These are phyloP conservation scores for Trametes cubensis DNA, from an alignment of 768 basidiomycete genomes.

Conservation along the genomic window DNA sequence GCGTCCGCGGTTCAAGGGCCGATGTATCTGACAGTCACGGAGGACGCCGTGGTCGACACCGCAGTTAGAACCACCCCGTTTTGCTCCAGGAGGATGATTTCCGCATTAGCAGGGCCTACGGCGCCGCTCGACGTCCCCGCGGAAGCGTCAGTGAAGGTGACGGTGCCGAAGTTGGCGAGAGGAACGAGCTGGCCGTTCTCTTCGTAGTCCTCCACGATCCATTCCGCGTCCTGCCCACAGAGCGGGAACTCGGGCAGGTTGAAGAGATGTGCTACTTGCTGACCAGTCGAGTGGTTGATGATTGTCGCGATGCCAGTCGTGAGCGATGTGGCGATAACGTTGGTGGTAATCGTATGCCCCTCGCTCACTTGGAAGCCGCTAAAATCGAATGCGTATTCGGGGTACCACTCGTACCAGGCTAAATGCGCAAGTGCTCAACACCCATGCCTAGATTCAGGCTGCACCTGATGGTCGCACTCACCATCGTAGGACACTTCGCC, in stretches of 20 bases:
- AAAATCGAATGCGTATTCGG: constrained; percentile 38
- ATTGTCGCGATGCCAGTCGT: constrained; percentile 33
- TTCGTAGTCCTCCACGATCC: constrained; percentile 41
- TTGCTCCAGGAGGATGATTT: too few relatives aligned
- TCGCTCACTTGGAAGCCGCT: constrained; percentile 33
- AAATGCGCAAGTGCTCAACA: neutral
- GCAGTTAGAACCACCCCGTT: too few relatives aligned
- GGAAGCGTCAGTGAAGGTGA: too few relatives aligned
- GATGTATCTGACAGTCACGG: neutral
- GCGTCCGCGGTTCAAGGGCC: constrained; percentile 2
- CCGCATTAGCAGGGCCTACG: too few relatives aligned
- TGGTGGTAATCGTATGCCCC: constrained; percentile 34
- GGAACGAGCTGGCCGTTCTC: constrained; percentile 33
- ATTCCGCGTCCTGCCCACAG: constrained; percentile 41
- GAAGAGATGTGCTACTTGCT: constrained; percentile 35
- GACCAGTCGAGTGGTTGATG: constrained; percentile 32
- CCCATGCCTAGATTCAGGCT: too few relatives aligned
- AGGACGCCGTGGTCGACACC: too few relatives aligned
- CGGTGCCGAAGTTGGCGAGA: constrained; percentile 27
- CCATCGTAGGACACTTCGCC: constrained; percentile 34
- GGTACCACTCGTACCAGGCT: constrained; percentile 41
- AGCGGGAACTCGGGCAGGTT: constrained; percentile 32
- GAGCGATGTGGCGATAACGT: constrained; percentile 32
- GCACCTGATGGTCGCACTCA: constrained; percentile 1
- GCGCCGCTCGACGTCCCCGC: constrained; percentile 13